phyloP scores from a whole-genome alignment of 768 basidiomycete species.

The Rhizopogon sp. region DNA sequence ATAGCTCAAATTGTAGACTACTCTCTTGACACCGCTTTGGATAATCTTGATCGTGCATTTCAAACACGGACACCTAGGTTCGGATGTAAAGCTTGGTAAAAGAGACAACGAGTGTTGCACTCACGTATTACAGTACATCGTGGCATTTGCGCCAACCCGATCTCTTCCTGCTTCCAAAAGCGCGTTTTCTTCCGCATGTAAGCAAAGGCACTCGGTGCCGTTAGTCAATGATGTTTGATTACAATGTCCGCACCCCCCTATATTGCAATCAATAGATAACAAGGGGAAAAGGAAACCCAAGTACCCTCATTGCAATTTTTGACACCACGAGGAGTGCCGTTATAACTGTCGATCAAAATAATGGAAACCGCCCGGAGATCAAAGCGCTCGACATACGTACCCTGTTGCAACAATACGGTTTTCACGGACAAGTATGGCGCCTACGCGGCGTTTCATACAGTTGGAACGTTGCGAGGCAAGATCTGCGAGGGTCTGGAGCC shows the following conservation, averaged over 20 bases:
- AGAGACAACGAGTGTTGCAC: conserved; percentile 20
- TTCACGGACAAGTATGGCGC: conserved; percentile 86
- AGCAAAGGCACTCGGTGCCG: conserved; percentile 80
- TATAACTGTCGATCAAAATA: conserved; percentile 55
- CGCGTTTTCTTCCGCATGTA: conserved; percentile 98
- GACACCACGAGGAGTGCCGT: conserved; percentile 90
- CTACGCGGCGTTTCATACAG: conserved; percentile 96
- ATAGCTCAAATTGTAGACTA: conserved; percentile 93
- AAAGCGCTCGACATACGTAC: conserved; percentile 31
- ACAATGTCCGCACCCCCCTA: conserved; percentile 87
- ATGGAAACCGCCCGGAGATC: not conserved
- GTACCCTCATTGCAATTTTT: conserved; percentile 65
- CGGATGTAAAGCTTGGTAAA: conserved; percentile 2
- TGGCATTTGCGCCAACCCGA: conserved; percentile 72
- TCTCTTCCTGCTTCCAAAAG: conserved; percentile 91
- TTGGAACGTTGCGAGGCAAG: conserved; percentile 88
- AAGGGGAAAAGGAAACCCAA: not conserved
- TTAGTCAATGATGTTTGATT: conserved; percentile 45
- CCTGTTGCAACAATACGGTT: conserved; percentile 77
- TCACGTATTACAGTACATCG: conserved; percentile 98
- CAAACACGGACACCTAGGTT: conserved; percentile 89
- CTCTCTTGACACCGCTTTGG: conserved; percentile 85
- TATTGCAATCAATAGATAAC: conserved; percentile 50
- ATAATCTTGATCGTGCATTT: conserved; percentile 97
- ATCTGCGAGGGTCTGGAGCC: conserved; percentile 72